Conservation (phyloP, 257 asterid genomes). For the Solanum etuberosum region DNA sequence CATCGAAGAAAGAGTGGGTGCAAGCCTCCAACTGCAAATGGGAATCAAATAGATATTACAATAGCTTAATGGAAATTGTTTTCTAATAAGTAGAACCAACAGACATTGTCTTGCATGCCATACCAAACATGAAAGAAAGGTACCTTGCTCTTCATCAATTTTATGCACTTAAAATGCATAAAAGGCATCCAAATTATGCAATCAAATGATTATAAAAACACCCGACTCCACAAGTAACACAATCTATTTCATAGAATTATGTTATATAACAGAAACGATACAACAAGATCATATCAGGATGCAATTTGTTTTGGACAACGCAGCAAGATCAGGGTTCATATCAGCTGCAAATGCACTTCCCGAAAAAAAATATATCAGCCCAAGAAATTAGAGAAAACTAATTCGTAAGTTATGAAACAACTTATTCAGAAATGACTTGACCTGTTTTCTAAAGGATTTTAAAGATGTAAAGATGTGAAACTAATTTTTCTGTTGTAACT, state of each 20-base stretch:
- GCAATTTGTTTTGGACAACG: neutral
- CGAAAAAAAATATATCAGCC: neutral
- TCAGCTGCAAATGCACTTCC: neutral
- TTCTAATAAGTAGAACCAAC: neutral
- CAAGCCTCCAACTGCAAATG: conserved; percentile 51
- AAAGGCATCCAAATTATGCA: neutral
- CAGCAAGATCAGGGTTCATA: neutral
- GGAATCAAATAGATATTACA: neutral
- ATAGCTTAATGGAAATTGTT: neutral
- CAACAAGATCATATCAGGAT: neutral
- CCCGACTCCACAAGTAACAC: neutral
- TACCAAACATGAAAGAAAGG: neutral
- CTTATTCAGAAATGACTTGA: neutral
- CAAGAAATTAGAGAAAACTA: neutral
- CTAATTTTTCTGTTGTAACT: neutral
- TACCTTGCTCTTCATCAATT: neutral
- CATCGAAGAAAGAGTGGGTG: conserved; percentile 59
- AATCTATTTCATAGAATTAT: neutral
- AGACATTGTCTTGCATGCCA: neutral
- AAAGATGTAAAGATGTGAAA: neutral
- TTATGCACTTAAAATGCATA: neutral
- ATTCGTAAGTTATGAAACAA: neutral
- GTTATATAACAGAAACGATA: neutral
- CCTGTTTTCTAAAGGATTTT: neutral
- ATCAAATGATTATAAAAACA: neutral